Base-by-base conservation (phyloP, 495 filamentous ascomycete species). In the Penicillium egyptiacum region DNA sequence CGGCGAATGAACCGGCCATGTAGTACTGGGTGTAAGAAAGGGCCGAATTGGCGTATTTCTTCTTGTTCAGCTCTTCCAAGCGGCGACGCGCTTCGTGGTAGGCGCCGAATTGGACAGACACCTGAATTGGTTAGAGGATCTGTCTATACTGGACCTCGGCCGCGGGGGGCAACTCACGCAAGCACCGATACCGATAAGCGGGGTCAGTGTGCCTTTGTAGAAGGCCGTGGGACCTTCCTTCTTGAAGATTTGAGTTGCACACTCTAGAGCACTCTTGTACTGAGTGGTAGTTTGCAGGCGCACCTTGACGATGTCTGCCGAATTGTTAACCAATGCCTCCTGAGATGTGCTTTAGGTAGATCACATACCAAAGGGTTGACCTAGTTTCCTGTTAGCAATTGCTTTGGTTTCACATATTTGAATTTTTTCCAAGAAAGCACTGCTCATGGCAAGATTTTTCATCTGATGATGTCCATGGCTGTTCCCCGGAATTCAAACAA, bases 121-220 rank as follows among this genome's bases (percentile, higher is more conserved):
- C 83, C 83, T 86, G 47, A n/a, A 31, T 33, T 23, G 44, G 44
- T 62, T 53, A 63, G 61, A 51, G 48, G 16, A 19, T 37, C 14
- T 14, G 22, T 53, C 16, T 5, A 43, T 33, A 9, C 31, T 17
- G 43, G 52, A 35, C 19, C 50, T 23, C 22, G 40, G 25, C 16
- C n/a, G 6, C 9, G 25, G 16, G 16, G 50, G 49, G 28, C 31
- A 20, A 78, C 81, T 73, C 76, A 86, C 94, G 69, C 94, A 98
- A 56, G 95, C 95, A 66, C 94, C 94, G 68, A 98, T 98, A 60
- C 94, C 94, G 33, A 98, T 81, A 31, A 98, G 78, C 1, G 94
- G 94, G n/a, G 95, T 98, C 51, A 98, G 77, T 3, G 95, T 98
- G 59, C 94, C 94, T 74, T 98, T 98, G 83, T 98, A 98, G 82